Conservation (phyloP, 1,284 basidiomycete species). For the Trichosporon sp. region DNA sequence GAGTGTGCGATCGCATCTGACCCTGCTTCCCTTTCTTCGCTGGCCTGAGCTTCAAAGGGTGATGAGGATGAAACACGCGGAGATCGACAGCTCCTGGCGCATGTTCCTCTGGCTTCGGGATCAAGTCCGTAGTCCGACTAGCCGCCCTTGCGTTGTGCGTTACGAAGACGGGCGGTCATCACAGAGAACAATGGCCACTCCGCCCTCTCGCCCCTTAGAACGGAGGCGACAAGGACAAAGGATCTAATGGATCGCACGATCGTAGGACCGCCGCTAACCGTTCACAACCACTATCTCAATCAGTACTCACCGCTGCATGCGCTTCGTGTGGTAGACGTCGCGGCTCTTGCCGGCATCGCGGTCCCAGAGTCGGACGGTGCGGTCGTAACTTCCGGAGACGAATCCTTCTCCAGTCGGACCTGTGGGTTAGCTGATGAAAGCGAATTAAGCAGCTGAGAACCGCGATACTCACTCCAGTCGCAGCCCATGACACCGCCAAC, state of each 20-base stretch:
- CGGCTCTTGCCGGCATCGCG: conserved; percentile 78
- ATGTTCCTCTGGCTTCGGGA: not conserved
- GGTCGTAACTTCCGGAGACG: conserved; percentile 94
- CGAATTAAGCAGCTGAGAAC: too few relatives aligned
- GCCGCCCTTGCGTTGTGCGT: not conserved
- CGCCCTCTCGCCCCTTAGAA: too few relatives aligned
- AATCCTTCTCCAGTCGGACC: conserved; percentile 91
- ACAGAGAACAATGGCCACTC: not conserved
- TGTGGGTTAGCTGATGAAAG: conserved; percentile 24
- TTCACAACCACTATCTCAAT: not conserved
- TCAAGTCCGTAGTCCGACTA: not conserved
- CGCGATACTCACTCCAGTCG: conserved; percentile 68
- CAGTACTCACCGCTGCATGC: conserved; percentile 84
- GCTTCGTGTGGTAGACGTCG: conserved; percentile 96
- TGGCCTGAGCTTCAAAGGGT: not conserved
- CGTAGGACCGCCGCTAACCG: too few relatives aligned
- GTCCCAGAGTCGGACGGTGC: conserved; percentile 91
- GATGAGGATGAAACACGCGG: not conserved
- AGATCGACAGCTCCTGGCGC: not conserved
- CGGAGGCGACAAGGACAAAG: too few relatives aligned
- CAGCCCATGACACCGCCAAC: conserved; percentile 93
- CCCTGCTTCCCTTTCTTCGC: not conserved
- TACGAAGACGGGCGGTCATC: not conserved
- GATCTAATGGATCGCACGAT: too few relatives aligned
- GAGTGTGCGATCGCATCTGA: not conserved